Evolutionary conservation across 2,329 filamentous ascomycete genomes (phyloP).

Genomic region (Colletotrichum sp.): DNA sequence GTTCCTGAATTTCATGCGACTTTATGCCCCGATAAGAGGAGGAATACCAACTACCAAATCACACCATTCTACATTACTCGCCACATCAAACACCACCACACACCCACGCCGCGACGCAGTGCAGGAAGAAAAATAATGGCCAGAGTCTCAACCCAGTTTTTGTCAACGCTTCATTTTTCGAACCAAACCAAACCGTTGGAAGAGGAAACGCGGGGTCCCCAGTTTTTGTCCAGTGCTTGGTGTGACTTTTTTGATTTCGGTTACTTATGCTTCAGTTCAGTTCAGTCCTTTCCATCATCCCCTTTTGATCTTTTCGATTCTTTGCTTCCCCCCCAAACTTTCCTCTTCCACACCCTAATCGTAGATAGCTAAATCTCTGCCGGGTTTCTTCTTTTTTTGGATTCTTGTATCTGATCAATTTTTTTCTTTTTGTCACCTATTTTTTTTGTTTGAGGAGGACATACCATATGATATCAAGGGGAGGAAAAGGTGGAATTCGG

Average conservation of each 20-base stretch:
- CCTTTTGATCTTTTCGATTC: neutral
- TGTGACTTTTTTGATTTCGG: neutral
- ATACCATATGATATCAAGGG: slow-evolving; percentile 23
- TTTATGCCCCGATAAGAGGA: slow-evolving; percentile 10
- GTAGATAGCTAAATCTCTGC: slow-evolving; percentile 20
- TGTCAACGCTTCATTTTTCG: neutral
- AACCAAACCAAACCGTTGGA: neutral
- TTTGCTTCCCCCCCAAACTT: neutral
- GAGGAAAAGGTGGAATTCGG: slow-evolving; percentile 17
- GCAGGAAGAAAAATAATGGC: neutral
- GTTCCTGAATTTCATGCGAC: neutral
- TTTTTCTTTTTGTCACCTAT: neutral
- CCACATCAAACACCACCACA: neutral
- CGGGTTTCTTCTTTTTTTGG: neutral
- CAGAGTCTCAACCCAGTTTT: neutral
- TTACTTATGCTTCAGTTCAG: neutral
- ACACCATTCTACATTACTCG: neutral
- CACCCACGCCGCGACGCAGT: neutral
- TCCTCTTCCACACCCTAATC: slow-evolving; percentile 10
- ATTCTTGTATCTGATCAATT: neutral
- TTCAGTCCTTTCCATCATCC: neutral
- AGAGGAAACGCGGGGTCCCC: neutral
- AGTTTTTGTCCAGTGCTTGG: neutral
- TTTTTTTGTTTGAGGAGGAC: slow-evolving; percentile 14
- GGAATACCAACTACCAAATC: neutral